Conservation (phyloP, 768 basidiomycete species). For the Boletellus sp. region DNA sequence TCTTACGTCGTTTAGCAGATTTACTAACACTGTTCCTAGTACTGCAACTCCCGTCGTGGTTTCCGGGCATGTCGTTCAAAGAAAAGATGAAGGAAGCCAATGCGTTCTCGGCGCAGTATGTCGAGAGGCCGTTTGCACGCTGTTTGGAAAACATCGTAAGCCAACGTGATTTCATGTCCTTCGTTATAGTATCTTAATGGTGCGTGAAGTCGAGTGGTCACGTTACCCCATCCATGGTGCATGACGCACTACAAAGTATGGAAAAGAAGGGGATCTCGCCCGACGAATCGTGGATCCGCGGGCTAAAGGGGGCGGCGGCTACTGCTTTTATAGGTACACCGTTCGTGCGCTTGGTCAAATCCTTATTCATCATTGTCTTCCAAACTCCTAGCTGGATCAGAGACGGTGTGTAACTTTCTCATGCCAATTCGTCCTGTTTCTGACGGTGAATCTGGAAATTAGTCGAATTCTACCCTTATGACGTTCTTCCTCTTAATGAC, state of each 20-base stretch:
- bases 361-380: not conserved
- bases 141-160: constrained; percentile 5
- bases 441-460: not conserved
- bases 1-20: not conserved
- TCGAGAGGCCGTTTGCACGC: constrained; percentile 3
- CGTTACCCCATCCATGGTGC: constrained; percentile 2
- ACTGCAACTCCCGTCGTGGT: constrained; percentile 8
- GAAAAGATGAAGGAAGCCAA: not conserved
- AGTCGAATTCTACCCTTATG: not conserved
- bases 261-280: not conserved
- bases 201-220: not conserved
- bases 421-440: no score
- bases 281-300: constrained; percentile 2
- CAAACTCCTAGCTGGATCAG: not conserved
- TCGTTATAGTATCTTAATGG: not conserved
- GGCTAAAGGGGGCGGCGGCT: constrained; percentile 7
- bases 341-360: not conserved
- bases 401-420: not conserved
- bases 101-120: not conserved
- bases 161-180: no score
- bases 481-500: not conserved
- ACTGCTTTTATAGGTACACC: constrained; percentile 7
- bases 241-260: constrained; percentile 1
- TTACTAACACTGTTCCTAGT: not conserved
- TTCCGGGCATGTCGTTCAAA: constrained; percentile 17